Conservation (phyloP, 495 filamentous ascomycete genomes). For the Ramalina intermedia region DNA sequence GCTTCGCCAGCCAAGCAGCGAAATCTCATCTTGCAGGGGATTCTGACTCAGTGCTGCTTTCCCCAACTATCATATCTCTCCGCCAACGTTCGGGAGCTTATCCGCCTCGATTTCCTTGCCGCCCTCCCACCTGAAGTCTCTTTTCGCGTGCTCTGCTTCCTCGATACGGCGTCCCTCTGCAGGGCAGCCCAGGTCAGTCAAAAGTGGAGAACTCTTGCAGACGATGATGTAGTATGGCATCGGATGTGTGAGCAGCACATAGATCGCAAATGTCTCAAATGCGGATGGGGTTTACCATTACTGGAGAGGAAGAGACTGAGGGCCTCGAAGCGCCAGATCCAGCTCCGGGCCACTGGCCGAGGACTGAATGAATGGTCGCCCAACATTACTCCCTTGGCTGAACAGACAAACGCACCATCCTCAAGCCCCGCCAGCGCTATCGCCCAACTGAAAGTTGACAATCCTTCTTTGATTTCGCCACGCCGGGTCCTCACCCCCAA, state of each 20-base stretch:
- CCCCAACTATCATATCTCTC: conserved; percentile 90
- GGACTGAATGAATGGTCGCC: conserved; percentile 41
- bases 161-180: conserved; percentile 93
- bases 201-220: conserved; percentile 73
- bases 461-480: background rate
- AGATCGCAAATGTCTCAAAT: conserved; percentile 90
- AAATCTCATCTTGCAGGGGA: conserved; percentile 87
- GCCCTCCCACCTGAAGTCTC: conserved; percentile 82
- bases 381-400: conserved; percentile 31
- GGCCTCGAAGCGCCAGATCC: conserved; percentile 76
- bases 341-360: conserved; percentile 44
- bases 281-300: conserved; percentile 85
- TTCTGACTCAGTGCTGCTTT: conserved; percentile 92
- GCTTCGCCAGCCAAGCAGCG: conserved; percentile 87
- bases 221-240: conserved; percentile 97
- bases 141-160: conserved; percentile 81
- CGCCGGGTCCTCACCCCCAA: background rate
- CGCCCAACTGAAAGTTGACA: background rate
- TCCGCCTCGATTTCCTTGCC: conserved; percentile 87
- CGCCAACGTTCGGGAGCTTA: conserved; percentile 70
- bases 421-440: background rate
- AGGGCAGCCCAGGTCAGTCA: conserved; percentile 91
- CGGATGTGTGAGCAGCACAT: conserved; percentile 99
- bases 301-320: conserved; percentile 77
- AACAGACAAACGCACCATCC: conserved; percentile 2